Conservation (phyloP, 257 asterid species). For the Cinchona pubescens region DNA sequence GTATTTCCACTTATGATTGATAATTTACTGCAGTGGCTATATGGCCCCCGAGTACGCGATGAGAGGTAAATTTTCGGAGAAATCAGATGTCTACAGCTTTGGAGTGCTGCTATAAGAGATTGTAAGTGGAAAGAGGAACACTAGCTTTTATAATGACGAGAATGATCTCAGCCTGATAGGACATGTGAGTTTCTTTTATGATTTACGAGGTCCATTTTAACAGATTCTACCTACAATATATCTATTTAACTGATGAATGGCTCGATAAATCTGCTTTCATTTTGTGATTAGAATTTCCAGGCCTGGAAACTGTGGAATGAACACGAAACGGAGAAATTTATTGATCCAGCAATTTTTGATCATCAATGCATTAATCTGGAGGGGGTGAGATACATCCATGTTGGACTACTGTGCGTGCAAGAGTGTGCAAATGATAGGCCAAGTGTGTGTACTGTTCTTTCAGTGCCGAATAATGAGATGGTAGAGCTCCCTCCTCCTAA, state of each 20-base stretch:
- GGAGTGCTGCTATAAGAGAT: conserved; percentile 61
- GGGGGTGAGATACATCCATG: neutral
- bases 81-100: conserved; percentile 58
- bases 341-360: neutral
- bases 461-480: neutral
- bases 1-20: neutral
- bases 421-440: neutral
- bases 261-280: too few relatives aligned
- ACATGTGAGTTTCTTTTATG: neutral
- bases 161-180: conserved; percentile 2
- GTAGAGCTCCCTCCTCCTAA: conserved; percentile 2
- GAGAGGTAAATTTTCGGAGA: conserved; percentile 64
- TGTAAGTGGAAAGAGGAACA: conserved; percentile 50
- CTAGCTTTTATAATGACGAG: neutral
- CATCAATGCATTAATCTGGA: neutral
- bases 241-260: neutral
- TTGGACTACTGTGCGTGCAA: conserved; percentile 3
- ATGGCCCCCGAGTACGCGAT: conserved; percentile 66
- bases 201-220: too few relatives aligned
- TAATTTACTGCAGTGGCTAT: conserved; percentile 6
- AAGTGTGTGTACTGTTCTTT: neutral
- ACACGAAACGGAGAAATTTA: neutral
- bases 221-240: too few relatives aligned
- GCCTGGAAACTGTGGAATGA: conserved; percentile 11
- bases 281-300: neutral